A percentile compares a stretch with the other conserved stretches of the same genome.
These are phyloP conservation scores for Chytridiales sp. DNA, from an alignment of 371 early-diverging fungal species.

Conservation along the genomic window DNA sequence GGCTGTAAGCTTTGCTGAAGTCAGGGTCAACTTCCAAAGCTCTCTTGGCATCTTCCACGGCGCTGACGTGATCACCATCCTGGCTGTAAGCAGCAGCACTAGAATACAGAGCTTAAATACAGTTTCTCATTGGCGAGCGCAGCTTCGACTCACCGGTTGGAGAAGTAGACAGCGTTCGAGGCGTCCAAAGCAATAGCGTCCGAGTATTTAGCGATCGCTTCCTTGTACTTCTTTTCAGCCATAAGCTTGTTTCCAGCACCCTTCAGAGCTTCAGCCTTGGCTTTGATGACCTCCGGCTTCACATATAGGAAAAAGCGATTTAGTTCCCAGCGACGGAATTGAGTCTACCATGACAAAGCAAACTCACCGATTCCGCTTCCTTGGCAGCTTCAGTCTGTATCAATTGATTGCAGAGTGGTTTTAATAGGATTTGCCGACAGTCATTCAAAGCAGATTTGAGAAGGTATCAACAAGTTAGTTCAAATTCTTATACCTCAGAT, in stretches of 20 bases:
- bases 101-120: background rate
- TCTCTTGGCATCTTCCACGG: conserved; percentile 81
- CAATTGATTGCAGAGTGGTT: too few species aligned
- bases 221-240: conserved; percentile 73
- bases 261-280: conserved; percentile 85
- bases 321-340: too few species aligned
- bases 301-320: too few species aligned
- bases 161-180: conserved; percentile 88
- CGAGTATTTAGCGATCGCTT: conserved; percentile 85
- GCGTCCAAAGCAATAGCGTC: conserved; percentile 84
- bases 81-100: conserved; percentile 95
- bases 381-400: too few species aligned
- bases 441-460: too few species aligned
- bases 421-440: too few species aligned
- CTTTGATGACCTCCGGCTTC: conserved; percentile 55
- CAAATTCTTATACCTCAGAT: too few species aligned
- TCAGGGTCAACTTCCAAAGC: conserved; percentile 82
- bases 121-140: background rate
- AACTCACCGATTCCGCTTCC: too few species aligned
- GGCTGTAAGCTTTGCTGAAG: conserved; percentile 91
- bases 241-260: conserved; percentile 80
- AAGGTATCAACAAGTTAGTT: too few species aligned
- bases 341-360: too few species aligned
- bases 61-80: conserved; percentile 76
- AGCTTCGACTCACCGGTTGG: conserved; percentile 73